These are phyloP conservation scores for Barnettozyma botsteinii DNA, from an alignment of 805 yeast species.

Conservation along the genomic window DNA sequence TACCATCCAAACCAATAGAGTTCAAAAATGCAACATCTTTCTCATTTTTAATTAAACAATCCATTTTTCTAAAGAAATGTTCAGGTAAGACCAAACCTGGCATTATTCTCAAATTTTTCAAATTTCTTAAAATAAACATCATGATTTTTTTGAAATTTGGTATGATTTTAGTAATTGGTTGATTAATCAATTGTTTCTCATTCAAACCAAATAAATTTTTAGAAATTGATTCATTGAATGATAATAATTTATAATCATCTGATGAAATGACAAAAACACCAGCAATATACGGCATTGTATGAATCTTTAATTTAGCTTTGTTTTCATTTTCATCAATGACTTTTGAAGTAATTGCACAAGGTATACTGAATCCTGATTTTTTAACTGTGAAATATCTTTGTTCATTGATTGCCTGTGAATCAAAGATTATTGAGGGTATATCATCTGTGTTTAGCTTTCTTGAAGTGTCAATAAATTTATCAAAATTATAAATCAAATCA, in stretches of 20 bases:
- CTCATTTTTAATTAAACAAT: constrained; percentile 26
- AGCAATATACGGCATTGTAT: constrained; percentile 79
- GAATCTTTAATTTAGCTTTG: constrained; percentile 55
- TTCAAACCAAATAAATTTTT: constrained; percentile 72
- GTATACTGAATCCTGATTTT: constrained; percentile 44
- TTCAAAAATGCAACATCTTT: constrained; percentile 47
- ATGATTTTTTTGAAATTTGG: constrained; percentile 52
- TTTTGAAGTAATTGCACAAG: constrained; percentile 68
- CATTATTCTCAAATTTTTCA: constrained; percentile 34
- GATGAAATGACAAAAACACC: constrained; percentile 69
- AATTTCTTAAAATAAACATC: constrained; percentile 27
- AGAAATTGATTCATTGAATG: constrained; percentile 74
- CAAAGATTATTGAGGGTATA: constrained; percentile 25
- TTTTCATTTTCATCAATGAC: constrained; percentile 44
- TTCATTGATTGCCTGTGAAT: constrained; percentile 42
- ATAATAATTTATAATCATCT: constrained; percentile 41
- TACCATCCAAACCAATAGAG: constrained; percentile 63
- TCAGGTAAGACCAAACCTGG: constrained; percentile 86
- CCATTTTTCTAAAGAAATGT: constrained; percentile 76
- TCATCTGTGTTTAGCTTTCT: constrained; percentile 10
- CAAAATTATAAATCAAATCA: constrained; percentile 27
- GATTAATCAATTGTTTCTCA: constrained; percentile 36
- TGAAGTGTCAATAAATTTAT: constrained; percentile 9
- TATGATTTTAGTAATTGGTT: constrained; percentile 49
- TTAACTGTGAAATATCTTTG: constrained; percentile 60